Evolutionary conservation across 225 moss, liverwort and hornwort genomes (phyloP).

Genomic region (Lunularia cruciata): DNA sequence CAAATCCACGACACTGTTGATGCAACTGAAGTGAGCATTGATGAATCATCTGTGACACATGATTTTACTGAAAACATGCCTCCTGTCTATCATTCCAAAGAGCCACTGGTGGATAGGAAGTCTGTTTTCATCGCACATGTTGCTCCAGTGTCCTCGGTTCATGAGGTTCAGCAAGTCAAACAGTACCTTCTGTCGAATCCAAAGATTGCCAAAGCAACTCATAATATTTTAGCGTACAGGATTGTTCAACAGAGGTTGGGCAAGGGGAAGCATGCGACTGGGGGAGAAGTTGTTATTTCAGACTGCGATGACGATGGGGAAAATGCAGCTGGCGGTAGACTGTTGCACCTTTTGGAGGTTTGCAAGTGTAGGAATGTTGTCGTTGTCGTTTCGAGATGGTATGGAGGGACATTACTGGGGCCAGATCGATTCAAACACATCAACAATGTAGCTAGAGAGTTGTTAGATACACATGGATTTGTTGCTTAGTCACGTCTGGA

Average conservation of each 20-base stretch:
- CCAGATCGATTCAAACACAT: constrained; percentile 92
- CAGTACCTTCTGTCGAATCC: constrained; percentile 68
- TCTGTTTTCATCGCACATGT: constrained; percentile 56
- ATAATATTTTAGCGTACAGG: constrained; percentile 84
- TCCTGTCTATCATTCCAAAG: constrained; percentile 31
- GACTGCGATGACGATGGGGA: constrained; percentile 96
- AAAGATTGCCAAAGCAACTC: constrained; percentile 85
- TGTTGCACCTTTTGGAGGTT: constrained; percentile 82
- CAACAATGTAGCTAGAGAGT: constrained; percentile 78
- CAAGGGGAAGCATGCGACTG: constrained; percentile 30
- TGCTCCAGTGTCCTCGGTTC: constrained; percentile 57
- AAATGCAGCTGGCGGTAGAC: constrained; percentile 80
- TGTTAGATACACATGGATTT: constrained; percentile 61
- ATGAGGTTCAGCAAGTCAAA: constrained; percentile 74
- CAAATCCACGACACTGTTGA: constrained; percentile 3
- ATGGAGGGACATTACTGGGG: constrained; percentile 77
- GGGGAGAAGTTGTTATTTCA: constrained; percentile 56
- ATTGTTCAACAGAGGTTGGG: constrained; percentile 44
- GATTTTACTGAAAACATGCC: constrained; percentile 13
- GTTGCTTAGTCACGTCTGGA: constrained; percentile 24
- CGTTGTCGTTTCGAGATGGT: constrained; percentile 85
- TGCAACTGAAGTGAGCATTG: neutral
- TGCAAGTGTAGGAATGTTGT: constrained; percentile 53
- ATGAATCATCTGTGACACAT: neutral
- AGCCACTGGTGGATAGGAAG: constrained; percentile 42